Evolutionary conservation across 495 filamentous ascomycete species (phyloP), one percentile per base, ranked within the genome.

Genomic region (Umbilicaria muhlenbergii): DNA sequence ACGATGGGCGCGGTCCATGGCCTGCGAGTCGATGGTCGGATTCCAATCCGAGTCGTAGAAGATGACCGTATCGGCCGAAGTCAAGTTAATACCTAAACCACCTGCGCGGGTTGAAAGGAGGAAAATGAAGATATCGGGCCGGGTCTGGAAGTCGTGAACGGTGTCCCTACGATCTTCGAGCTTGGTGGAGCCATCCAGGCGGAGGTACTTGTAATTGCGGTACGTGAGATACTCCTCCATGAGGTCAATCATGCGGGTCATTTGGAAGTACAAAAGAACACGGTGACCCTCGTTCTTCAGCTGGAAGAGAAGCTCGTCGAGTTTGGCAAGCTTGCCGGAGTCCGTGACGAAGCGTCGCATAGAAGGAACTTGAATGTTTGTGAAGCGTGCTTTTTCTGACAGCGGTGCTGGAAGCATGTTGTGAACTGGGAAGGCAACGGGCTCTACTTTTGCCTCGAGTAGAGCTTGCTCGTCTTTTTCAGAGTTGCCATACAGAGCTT

Each of bases 1-100:
- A 70, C 91, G 86, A 70, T 98, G 91, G 18, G 91, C 91, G 55
- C 91, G 86, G 61, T 98, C 91, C 92, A 96, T 96, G 58, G 91
- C 91, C 58, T 98, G 91, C 18, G 81, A 88, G 61, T 98, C 91
- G 54, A 98, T 96, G 14, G 91, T 98, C 21, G 91, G 91, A 60
- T 98, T 98, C 91, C 91, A 98, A 58, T 98, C 91, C 10, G 85
- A 93, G 54, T 98, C 91, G 70, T 98, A 98, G 73, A 98, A 98
- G 58, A 98, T 98, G 59, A 98, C 91, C 6, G 89, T 98, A 51
- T 81, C 76, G 36, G 83, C 91, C 15, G 80, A 78, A 1, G 91
- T 98, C 51, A 98, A 68, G 57, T 98, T 98, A 71, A 98, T 96
- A 63, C 91, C 91, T 32, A 98, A 74, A 63, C 91, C 91, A 74